Evolutionary conservation across 768 basidiomycete species (phyloP), one percentile per base, ranked within the genome.

Genomic region (Amanita muscaria): DNA sequence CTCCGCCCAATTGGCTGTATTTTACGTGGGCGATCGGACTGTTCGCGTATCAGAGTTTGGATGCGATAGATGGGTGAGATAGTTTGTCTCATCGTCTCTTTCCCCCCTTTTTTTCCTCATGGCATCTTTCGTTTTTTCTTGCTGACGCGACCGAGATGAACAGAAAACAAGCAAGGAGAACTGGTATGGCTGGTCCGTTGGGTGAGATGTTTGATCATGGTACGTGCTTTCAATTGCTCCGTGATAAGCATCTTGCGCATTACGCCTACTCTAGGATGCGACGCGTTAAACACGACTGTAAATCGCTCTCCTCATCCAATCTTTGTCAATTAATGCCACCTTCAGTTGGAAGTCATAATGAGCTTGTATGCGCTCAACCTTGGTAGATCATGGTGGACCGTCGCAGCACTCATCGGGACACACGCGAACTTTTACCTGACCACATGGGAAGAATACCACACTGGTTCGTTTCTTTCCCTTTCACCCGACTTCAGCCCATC

Each of bases 201-300:
- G 96, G 96, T 14, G 88, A 99, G 62, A 83, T 98, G 81, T 99
- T 99, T 61, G 96, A 99, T 59, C 96, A 98, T 63, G 94, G 92
- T 83, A 53, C 39, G 70, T 54, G 9, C 24, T 30, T 12, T 27
- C 6, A 35, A 5, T 46, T 9, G 43, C 14, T 10, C n/a, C n/a
- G n/a, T n/a, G n/a, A n/a, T n/a, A n/a, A n/a, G n/a, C n/a, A n/a
- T n/a, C n/a, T n/a, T n/a, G n/a, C n/a, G n/a, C n/a, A n/a, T n/a
- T n/a, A n/a, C n/a, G n/a, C n/a, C n/a, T n/a, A n/a, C n/a, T n/a
- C 2, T 11, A 88, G 86, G 87, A 3, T 92, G 88, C 56, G 91
- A 94, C 58, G 92, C 93, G 0, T 70, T 99, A 52, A 97, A 97
- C 57, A 98, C 94, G 0, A 94, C 90, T 38, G 91, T 93, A 64